Evolutionary conservation across 1,284 basidiomycete genomes (phyloP).

Genomic region (Agaricales sp.): DNA sequence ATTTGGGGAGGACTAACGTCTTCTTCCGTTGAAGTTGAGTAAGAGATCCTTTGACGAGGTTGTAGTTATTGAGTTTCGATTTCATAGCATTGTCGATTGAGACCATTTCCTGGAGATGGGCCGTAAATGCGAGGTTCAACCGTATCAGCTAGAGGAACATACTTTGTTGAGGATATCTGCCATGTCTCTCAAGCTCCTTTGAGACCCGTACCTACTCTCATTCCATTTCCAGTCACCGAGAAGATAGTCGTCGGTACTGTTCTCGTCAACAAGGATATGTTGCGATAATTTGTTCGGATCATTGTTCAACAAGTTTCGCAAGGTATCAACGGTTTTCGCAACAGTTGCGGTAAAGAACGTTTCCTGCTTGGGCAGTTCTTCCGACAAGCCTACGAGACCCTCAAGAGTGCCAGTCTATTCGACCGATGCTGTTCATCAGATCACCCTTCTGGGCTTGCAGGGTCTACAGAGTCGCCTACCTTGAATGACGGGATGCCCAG

Average conservation of each 20-base stretch:
- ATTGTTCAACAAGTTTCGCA: conserved; percentile 86
- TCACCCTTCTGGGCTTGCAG: conserved; percentile 1
- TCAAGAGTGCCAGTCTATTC: conserved; percentile 90
- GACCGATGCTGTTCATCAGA: conserved; percentile 11
- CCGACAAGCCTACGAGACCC: conserved; percentile 81
- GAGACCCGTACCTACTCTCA: conserved; percentile 75
- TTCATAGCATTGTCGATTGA: conserved; percentile 88
- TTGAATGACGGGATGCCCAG: conserved; percentile 71
- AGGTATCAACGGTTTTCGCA: conserved; percentile 90
- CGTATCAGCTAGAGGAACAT: no score
- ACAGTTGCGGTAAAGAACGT: conserved; percentile 80
- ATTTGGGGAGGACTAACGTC: conserved; percentile 31
- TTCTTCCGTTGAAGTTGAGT: conserved; percentile 94
- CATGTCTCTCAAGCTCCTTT: conserved; percentile 72
- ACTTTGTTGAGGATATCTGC: conserved; percentile 79
- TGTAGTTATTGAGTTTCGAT: conserved; percentile 86
- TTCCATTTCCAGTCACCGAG: conserved; percentile 82
- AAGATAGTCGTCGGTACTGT: conserved; percentile 74
- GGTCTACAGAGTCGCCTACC: conserved; percentile 27
- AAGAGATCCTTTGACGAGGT: conserved; percentile 87
- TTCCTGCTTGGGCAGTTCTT: conserved; percentile 90
- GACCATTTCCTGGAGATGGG: conserved; percentile 62
- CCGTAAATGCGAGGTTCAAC: no score
- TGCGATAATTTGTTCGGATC: conserved; percentile 77
- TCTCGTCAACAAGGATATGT: conserved; percentile 80